A percentile compares a stretch with the other conserved stretches of the same genome.
Conservation (phyloP, 768 basidiomycete genomes). For the Kwoniella dejecticola region DNA sequence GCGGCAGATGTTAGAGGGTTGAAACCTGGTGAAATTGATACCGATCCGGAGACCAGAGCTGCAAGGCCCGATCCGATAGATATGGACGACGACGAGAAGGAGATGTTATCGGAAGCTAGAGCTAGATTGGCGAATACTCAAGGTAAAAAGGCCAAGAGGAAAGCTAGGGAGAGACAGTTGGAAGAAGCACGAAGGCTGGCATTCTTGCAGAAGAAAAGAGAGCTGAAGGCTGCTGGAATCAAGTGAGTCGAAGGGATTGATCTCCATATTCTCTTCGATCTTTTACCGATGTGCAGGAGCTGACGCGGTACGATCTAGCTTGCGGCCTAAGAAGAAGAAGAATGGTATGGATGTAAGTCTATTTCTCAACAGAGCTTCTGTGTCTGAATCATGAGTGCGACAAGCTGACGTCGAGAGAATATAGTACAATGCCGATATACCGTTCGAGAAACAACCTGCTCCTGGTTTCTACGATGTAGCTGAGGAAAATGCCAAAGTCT, state of each 20-base stretch:
- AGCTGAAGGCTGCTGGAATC: conserved; percentile 96
- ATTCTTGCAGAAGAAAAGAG: conserved; percentile 94
- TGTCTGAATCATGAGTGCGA: background rate
- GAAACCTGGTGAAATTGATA: conserved; percentile 95
- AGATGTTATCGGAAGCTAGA: conserved; percentile 98
- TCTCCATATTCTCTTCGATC: background rate
- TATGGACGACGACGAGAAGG: conserved; percentile 99
- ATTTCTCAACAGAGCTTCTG: background rate
- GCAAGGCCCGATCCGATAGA: conserved; percentile 98
- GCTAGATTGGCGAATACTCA: conserved; percentile 98
- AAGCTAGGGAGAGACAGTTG: conserved; percentile 93
- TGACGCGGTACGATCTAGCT: conserved; percentile 58
- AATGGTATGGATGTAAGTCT: conserved; percentile 92
- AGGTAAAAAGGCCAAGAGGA: conserved; percentile 98
- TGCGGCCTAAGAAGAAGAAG: conserved; percentile 91
- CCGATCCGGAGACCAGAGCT: conserved; percentile 97
- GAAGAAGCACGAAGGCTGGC: conserved; percentile 94
- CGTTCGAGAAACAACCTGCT: conserved; percentile 95
- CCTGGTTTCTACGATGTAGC: conserved; percentile 95
- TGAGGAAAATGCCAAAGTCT: conserved; percentile 84
- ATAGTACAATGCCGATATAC: conserved; percentile 96
- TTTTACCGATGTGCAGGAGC: too few species aligned
- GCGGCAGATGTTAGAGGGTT: conserved; percentile 86
- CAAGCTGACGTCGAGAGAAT: background rate
- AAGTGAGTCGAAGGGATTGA: conserved; percentile 63